Evolutionary conservation across 2,329 filamentous ascomycete genomes (phyloP).

Genomic region (Paracoccidioides lutzii): DNA sequence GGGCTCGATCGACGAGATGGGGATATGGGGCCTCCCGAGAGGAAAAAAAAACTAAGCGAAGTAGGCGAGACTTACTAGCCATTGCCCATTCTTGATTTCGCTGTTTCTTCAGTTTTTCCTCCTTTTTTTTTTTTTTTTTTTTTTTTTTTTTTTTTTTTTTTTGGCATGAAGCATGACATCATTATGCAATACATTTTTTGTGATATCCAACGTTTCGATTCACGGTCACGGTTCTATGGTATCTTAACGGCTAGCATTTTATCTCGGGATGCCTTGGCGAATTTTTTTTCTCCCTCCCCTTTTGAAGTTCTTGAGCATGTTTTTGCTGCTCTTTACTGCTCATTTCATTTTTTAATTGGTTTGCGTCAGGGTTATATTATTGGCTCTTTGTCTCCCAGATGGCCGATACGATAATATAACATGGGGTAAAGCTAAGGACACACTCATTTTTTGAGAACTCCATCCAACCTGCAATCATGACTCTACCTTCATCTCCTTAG

Average conservation of each 20-base stretch:
- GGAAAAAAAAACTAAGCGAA: constrained; percentile 40
- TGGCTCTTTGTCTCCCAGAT: not conserved
- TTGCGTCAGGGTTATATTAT: not conserved
- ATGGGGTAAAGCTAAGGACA: not conserved
- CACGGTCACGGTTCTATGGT: not conserved
- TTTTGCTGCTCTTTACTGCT: not conserved
- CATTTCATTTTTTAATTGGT: not conserved
- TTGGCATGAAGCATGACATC: constrained; percentile 10
- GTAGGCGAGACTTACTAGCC: constrained; percentile 45
- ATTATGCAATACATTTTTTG: constrained; percentile 11
- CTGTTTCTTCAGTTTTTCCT: constrained; percentile 6
- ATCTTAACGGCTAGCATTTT: constrained; percentile 1
- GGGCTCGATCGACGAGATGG: constrained; percentile 24
- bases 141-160: constrained; percentile 3
- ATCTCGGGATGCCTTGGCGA: constrained; percentile 5
- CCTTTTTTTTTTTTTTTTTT: constrained; percentile 4
- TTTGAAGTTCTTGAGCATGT: not conserved
- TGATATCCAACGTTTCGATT: constrained; percentile 5
- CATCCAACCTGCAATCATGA: not conserved
- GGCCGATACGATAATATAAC: not conserved
- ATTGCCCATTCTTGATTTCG: constrained; percentile 3
- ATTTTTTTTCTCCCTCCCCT: not conserved
- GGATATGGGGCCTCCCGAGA: constrained; percentile 36
- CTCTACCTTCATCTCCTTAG: too few relatives aligned
- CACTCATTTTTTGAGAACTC: not conserved